phyloP scores from a whole-genome alignment of 2,329 filamentous ascomycete species.

The Trichoderma brevicompactum region DNA sequence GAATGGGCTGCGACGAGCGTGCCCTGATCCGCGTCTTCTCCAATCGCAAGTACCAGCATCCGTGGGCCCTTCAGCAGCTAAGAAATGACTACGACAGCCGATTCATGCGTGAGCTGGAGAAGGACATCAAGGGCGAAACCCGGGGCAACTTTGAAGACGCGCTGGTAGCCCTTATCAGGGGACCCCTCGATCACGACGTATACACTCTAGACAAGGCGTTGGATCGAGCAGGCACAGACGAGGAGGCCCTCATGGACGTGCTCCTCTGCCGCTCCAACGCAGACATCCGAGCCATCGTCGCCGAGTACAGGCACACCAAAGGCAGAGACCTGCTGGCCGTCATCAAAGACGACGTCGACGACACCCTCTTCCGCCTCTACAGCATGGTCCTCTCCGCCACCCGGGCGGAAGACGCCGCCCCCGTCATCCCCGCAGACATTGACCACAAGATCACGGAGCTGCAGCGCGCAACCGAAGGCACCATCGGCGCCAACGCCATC shows the following conservation, averaged over 20 bases:
- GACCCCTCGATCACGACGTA: conserved; percentile 43
- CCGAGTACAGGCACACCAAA: conserved; percentile 38
- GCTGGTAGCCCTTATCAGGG: conserved; percentile 40
- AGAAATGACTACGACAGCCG: conserved; percentile 41
- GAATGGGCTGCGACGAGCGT: conserved; percentile 42
- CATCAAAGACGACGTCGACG: conserved; percentile 42
- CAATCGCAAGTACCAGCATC: conserved; percentile 40
- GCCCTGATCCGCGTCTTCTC: conserved; percentile 40
- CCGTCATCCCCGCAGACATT: conserved; percentile 38
- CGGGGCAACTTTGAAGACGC: conserved; percentile 39
- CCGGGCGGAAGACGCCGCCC: conserved; percentile 38
- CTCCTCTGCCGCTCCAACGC: conserved; percentile 44
- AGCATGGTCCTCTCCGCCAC: conserved; percentile 41
- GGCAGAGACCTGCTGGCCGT: conserved; percentile 39
- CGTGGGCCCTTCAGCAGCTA: conserved; percentile 42
- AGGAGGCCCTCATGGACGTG: conserved; percentile 43
- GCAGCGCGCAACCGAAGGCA: conserved; percentile 42
- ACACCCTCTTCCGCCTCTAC: conserved; percentile 40
- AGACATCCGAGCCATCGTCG: conserved; percentile 41
- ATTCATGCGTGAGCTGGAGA: conserved; percentile 41
- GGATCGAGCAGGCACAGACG: conserved; percentile 40
- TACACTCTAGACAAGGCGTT: conserved; percentile 39
- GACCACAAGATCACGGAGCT: conserved; percentile 43
- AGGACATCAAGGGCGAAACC: conserved; percentile 44
- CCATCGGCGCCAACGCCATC: conserved; percentile 37